A percentile compares a stretch with the other conserved stretches of the same genome.
These are phyloP conservation scores for Quercus glauca DNA, from an alignment of 306 rosid species.

Conservation along the genomic window DNA sequence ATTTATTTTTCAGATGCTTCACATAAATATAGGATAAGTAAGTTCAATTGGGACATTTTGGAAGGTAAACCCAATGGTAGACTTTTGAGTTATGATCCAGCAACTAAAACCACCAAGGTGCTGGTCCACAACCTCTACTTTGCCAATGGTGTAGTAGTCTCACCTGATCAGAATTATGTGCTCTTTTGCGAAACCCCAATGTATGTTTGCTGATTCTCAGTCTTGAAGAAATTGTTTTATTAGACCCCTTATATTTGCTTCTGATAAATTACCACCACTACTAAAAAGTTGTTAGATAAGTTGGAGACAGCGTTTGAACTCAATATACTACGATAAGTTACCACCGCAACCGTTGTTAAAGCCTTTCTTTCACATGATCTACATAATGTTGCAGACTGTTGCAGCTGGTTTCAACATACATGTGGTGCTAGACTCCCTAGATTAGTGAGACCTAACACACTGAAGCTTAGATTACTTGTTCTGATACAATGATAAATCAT, in stretches of 20 bases:
- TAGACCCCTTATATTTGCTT: neutral
- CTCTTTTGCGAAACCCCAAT: conserved; percentile 53
- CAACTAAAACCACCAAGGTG: conserved; percentile 45
- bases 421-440: too few species aligned
- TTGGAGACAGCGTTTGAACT: too few species aligned
- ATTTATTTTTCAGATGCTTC: conserved; percentile 70
- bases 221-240: neutral
- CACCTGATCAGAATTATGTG: conserved; percentile 53
- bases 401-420: too few species aligned
- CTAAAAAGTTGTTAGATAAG: too few species aligned
- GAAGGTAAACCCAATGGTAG: conserved; percentile 69
- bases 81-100: conserved; percentile 51
- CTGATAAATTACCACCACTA: too few species aligned
- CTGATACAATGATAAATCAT: too few species aligned
- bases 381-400: too few species aligned
- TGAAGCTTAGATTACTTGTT: too few species aligned
- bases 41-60: conserved; percentile 24
- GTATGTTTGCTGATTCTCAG: conserved; percentile 18
- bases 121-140: conserved; percentile 50
- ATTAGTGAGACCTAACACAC: too few species aligned
- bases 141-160: conserved; percentile 56
- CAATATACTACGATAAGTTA: too few species aligned
- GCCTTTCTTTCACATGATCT: too few species aligned
- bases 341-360: too few species aligned
- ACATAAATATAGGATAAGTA: conserved; percentile 30